Percentiles rank a stretch among this genome's conserved stretches.
These are phyloP conservation scores for Phytophthora melonis DNA, from an alignment of 352 stramenopile species.

Conservation along the genomic window DNA sequence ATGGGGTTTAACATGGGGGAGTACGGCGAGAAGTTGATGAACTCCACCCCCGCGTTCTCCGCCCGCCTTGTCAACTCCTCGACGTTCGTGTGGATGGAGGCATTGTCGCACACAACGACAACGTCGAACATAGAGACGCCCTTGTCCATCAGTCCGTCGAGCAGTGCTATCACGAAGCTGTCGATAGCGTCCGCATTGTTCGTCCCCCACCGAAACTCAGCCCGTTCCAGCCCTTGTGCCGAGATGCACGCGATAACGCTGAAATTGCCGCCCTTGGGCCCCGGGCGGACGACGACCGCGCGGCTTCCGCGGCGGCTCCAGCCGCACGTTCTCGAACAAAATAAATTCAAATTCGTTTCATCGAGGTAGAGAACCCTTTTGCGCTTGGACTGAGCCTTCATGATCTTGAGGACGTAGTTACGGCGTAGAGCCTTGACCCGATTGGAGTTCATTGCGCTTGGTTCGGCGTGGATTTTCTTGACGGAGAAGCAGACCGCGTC, in stretches of 20 bases:
- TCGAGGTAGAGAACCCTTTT: neutral
- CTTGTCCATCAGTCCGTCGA: neutral
- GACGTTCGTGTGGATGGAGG: neutral
- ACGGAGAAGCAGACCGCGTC: neutral
- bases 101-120: neutral
- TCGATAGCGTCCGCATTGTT: neutral
- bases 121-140: neutral
- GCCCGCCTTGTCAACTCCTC: neutral
- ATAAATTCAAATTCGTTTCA: neutral
- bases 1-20: neutral
- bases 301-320: neutral
- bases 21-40: neutral
- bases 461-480: neutral
- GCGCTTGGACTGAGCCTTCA: neutral
- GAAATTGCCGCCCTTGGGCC: neutral
- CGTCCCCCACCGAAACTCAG: neutral
- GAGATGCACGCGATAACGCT: neutral
- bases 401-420: neutral
- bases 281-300: neutral
- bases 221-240: neutral
- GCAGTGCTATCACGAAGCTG: neutral
- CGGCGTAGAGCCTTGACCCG: neutral
- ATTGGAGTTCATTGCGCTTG: neutral
- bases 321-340: neutral
- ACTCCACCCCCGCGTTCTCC: neutral